A percentile compares a stretch with the other conserved stretches of the same genome.
Conservation (phyloP, 2,329 filamentous ascomycete species). For the Sporothrix phasma region DNA sequence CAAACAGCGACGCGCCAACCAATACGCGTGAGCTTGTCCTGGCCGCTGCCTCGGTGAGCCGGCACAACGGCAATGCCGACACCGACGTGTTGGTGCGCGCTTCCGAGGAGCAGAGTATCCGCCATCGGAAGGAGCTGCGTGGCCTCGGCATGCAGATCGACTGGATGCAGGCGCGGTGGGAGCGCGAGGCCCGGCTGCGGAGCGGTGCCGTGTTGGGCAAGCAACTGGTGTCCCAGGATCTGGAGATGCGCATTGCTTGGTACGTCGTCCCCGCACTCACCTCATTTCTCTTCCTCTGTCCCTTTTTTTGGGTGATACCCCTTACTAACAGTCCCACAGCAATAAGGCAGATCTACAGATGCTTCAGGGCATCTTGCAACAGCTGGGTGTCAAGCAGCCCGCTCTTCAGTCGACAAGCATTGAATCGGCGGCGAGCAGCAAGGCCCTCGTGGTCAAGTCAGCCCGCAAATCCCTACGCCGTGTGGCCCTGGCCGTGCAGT, state of each 20-base stretch:
- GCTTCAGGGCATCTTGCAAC: slow-evolving; percentile 70
- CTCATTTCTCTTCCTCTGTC: background rate
- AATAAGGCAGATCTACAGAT: slow-evolving; percentile 86
- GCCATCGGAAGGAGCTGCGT: slow-evolving; percentile 65
- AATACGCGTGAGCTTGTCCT: slow-evolving; percentile 16
- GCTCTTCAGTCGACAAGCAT: background rate
- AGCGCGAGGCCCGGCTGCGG: slow-evolving; percentile 71
- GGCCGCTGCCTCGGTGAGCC: slow-evolving; percentile 23
- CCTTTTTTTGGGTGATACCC: background rate
- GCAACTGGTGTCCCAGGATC: slow-evolving; percentile 66
- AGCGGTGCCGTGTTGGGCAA: slow-evolving; percentile 79
- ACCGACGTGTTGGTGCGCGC: slow-evolving; percentile 50
- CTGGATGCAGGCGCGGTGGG: slow-evolving; percentile 74
- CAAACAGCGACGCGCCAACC: slow-evolving; percentile 13
- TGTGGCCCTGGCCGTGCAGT: slow-evolving; percentile 33
- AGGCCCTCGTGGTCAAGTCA: slow-evolving; percentile 22
- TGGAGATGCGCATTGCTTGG: slow-evolving; percentile 83
- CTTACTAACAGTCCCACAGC: slow-evolving; percentile 37
- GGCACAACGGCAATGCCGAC: slow-evolving; percentile 31
- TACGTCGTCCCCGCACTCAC: slow-evolving; percentile 40
- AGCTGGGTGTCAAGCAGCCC: slow-evolving; percentile 30
- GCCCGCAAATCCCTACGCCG: slow-evolving; percentile 25
- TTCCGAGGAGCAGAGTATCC: slow-evolving; percentile 52
- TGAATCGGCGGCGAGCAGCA: slow-evolving; percentile 29
- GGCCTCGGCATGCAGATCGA: slow-evolving; percentile 83